Evolutionary conservation across 2,329 filamentous ascomycete genomes (phyloP).

Genomic region (Eutypella sp.): DNA sequence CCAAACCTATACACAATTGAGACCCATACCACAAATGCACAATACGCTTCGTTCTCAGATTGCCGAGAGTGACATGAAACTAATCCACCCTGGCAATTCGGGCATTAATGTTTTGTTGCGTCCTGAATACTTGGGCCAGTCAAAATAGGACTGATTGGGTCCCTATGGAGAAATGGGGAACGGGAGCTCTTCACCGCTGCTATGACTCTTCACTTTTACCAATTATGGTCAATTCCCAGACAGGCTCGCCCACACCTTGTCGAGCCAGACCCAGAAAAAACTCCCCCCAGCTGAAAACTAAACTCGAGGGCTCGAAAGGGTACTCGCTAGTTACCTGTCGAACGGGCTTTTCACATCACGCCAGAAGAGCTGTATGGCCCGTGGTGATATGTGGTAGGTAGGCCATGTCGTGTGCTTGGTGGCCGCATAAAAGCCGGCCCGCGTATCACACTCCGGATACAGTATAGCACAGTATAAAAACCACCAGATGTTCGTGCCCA

Average conservation of each 20-base stretch:
- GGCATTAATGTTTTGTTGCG: slow-evolving; percentile 17
- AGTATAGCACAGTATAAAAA: background rate
- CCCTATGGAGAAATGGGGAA: slow-evolving; percentile 3
- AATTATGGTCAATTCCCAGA: slow-evolving; percentile 14
- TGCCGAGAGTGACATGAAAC: background rate
- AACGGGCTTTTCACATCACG: slow-evolving; percentile 20
- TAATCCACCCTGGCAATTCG: slow-evolving; percentile 5
- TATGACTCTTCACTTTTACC: slow-evolving; percentile 15
- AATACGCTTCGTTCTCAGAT: background rate
- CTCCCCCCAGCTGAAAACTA: background rate
- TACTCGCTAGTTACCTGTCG: slow-evolving; percentile 10
- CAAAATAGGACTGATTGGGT: slow-evolving; percentile 1
- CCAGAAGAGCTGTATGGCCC: slow-evolving; percentile 21
- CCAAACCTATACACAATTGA: background rate
- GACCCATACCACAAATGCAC: background rate
- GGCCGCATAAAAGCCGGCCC: slow-evolving; percentile 27
- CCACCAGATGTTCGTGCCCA: background rate
- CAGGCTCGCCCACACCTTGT: slow-evolving; percentile 16
- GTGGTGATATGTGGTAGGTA: too few species aligned
- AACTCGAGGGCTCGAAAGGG: too few species aligned
- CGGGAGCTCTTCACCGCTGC: slow-evolving; percentile 22
- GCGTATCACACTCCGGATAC: slow-evolving; percentile 16
- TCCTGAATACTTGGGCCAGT: slow-evolving; percentile 9
- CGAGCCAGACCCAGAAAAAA: slow-evolving; percentile 10
- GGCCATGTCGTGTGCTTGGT: slow-evolving; percentile 21